Evolutionary conservation across 495 filamentous ascomycete species (phyloP).

Genomic region (Podospora pseudocomata): DNA sequence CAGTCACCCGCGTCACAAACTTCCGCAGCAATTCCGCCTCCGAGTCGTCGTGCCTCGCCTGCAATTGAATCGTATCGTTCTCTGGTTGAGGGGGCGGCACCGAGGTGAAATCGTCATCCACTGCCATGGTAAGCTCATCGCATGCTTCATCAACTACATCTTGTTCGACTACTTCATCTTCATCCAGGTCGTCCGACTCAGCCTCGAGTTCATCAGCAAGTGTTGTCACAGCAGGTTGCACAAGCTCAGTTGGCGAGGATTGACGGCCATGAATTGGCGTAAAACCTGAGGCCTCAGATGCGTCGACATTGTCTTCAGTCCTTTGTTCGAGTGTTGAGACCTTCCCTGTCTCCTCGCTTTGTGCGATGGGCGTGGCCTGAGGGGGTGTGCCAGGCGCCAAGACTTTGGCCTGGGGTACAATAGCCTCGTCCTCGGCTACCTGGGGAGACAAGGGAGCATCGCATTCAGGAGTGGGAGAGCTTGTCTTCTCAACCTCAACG

Average conservation of each 20-base stretch:
- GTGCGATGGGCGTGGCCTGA: neutral
- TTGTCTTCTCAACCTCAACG: neutral
- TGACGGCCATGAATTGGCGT: constrained; percentile 33
- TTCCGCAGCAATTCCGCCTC: constrained; percentile 46
- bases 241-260: constrained; percentile 16
- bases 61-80: constrained; percentile 29
- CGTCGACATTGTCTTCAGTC: constrained; percentile 3
- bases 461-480: neutral
- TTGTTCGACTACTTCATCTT: constrained; percentile 22
- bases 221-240: neutral
- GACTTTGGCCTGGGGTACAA: neutral
- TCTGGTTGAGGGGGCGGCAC: constrained; percentile 7
- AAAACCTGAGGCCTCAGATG: constrained; percentile 26
- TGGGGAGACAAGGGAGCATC: neutral
- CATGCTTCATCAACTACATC: constrained; percentile 15
- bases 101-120: constrained; percentile 25
- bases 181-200: constrained; percentile 16
- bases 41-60: constrained; percentile 31
- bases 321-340: neutral
- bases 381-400: constrained; percentile 2
- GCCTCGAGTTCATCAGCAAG: constrained; percentile 2
- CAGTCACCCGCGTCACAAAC: constrained; percentile 44
- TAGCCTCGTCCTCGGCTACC: neutral
- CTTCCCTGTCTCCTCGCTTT: neutral
- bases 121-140: constrained; percentile 17